Evolutionary conservation across 1,284 basidiomycete species (phyloP), one percentile per base, ranked within the genome.

Genomic region (Peniophora sp.): DNA sequence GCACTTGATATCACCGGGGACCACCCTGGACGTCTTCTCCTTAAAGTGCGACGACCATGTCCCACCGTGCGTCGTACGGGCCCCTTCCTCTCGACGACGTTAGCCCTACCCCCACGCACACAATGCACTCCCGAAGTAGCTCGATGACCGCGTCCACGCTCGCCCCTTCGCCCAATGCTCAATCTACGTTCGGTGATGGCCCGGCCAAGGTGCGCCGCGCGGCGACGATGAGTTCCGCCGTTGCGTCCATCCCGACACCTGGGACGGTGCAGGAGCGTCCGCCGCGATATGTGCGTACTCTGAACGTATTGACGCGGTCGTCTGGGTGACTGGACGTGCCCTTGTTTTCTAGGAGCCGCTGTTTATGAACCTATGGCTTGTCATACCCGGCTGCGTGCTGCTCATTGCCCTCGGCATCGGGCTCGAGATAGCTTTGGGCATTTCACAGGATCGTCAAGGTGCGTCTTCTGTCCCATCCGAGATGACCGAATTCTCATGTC

Each of bases 391-490:
- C 6, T 68, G 73, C 24, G 32, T 72, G 2, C 23, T 75, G 23
- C 74, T 79, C 65, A 58, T 81, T 20, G 24, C 53, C 2, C 46
- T 81, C 5, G 83, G 76, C 2, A 60, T 82, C 24, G 75, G 57
- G 1, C 57, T 85, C 18, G 76, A 81, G 54, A 57, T 75, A 15
- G 74, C 62, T 17, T 61, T 72, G 27, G 55, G 61, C 44, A 36
- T 79, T 12, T 77, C 78, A 3, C 54, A 60, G 2, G 66, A 60
- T 22, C 65, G 68, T 47, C 64, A 72, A 35, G 81, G 81, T 80
- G 51, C 44, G 66, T 63, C 20, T 32, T 43, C 12, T 12, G 12
- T n/a, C n/a, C 42, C 23, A 41, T 23, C 48, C 14, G n/a, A 20
- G 6, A 15, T 45, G 3, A 18, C n/a, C n/a, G n/a, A n/a, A 12